phyloP scores from a whole-genome alignment of 345 rosid species.

The Gossypium rotundifolium region DNA sequence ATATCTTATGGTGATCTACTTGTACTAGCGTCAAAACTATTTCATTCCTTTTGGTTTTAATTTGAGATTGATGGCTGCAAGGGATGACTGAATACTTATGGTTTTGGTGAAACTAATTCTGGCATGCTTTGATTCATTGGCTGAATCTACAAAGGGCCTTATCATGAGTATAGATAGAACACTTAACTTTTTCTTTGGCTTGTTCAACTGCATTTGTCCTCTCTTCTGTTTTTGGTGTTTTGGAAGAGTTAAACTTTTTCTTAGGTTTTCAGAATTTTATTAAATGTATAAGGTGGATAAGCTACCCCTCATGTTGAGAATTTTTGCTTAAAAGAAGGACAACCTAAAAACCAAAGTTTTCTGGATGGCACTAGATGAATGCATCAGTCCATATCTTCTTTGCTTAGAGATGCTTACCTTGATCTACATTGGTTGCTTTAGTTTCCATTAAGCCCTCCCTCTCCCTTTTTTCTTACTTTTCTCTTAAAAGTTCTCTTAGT shows the following conservation, averaged over 20 bases:
- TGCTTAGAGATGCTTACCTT: not conserved
- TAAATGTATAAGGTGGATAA: not conserved
- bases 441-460: not conserved
- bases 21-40: not conserved
- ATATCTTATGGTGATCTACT: not conserved
- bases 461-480: not conserved
- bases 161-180: not conserved
- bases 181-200: not conserved
- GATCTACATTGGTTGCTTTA: not conserved
- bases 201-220: not conserved
- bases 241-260: not conserved
- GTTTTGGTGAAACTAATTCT: not conserved
- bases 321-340: not conserved
- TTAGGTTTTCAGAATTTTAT: not conserved
- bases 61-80: conserved; percentile 1
- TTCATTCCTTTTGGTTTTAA: not conserved
- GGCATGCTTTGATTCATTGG: not conserved
- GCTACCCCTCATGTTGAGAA: not conserved
- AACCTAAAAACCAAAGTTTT: not conserved
- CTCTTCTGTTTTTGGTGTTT: not conserved
- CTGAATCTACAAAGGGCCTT: not conserved
- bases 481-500: not conserved
- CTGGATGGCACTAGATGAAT: not conserved
- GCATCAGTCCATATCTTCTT: not conserved
- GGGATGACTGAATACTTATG: not conserved